Evolutionary conservation across 768 basidiomycete genomes (phyloP).

Genomic region (Hortiboletus flavorubellus): DNA sequence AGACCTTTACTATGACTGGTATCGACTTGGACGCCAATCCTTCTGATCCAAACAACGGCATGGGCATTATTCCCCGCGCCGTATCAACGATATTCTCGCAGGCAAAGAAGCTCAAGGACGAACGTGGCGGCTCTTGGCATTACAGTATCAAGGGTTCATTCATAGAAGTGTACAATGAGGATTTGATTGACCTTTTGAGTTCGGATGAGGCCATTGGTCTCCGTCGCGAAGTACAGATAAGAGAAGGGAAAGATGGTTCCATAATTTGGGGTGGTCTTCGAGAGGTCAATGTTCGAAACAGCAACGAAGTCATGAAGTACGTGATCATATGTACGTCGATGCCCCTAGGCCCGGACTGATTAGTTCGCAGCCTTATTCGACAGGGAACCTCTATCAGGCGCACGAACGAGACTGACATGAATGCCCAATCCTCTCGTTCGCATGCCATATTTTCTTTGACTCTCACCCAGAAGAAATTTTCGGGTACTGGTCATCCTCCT

Average conservation of each 20-base stretch:
- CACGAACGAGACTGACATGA: constrained; percentile 98
- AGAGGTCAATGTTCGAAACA: constrained; percentile 83
- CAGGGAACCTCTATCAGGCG: constrained; percentile 88
- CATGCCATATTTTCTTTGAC: constrained; percentile 99
- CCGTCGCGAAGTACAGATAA: constrained; percentile 86
- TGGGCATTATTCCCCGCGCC: constrained; percentile 95
- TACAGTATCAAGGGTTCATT: constrained; percentile 86
- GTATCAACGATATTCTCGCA: constrained; percentile 83
- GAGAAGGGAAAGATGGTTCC: constrained; percentile 95
- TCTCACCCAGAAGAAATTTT: constrained; percentile 84
- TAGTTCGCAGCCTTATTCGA: constrained; percentile 66
- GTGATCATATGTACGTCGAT: constrained; percentile 31
- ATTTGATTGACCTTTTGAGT: constrained; percentile 91
- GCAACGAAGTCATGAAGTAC: constrained; percentile 89
- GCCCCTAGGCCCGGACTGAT: constrained; percentile 19
- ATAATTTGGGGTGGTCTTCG: constrained; percentile 97
- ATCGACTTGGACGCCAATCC: constrained; percentile 86
- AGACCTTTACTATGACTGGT: constrained; percentile 90
- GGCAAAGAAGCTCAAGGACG: constrained; percentile 73
- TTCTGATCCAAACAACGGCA: constrained; percentile 74
- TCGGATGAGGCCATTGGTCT: constrained; percentile 63
- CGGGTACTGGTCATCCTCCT: constrained; percentile 65
- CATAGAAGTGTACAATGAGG: constrained; percentile 99
- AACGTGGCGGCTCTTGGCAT: constrained; percentile 72
- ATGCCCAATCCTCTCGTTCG: constrained; percentile 94